These are phyloP conservation scores for Neopestalotiopsis sp. DNA, from an alignment of 2,329 filamentous ascomycete genomes.

Conservation along the genomic window DNA sequence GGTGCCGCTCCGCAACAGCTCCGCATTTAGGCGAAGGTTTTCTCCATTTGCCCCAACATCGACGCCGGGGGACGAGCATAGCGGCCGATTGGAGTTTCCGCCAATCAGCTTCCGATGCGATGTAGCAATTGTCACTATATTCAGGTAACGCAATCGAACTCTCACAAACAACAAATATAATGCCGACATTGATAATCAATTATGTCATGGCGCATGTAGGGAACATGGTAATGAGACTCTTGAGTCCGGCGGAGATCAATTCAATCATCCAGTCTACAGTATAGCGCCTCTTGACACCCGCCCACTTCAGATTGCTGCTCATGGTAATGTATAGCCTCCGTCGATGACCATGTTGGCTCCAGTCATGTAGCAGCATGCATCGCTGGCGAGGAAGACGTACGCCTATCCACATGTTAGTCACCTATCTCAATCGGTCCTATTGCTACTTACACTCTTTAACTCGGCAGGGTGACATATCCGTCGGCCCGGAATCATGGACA, in stretches of 20 bases:
- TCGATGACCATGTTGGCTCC: conserved; percentile 53
- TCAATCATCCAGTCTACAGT: too few relatives aligned
- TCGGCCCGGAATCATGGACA: background rate
- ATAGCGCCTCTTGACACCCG: too few relatives aligned
- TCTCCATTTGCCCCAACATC: background rate
- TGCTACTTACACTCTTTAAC: background rate
- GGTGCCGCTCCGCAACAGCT: background rate
- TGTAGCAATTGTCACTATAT: background rate
- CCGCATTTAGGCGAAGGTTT: background rate
- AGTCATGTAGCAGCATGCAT: conserved; percentile 82
- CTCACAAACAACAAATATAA: too few relatives aligned
- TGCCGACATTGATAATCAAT: too few relatives aligned
- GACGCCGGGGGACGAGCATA: background rate
- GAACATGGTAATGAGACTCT: too few relatives aligned
- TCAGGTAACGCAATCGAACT: background rate
- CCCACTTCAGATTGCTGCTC: too few relatives aligned
- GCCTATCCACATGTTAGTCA: conserved; percentile 39
- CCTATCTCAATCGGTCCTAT: background rate
- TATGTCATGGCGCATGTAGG: too few relatives aligned
- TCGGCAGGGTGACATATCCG: background rate
- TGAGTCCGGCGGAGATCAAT: too few relatives aligned
- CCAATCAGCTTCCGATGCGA: background rate
- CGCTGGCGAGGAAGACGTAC: conserved; percentile 82
- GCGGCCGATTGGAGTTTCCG: background rate
- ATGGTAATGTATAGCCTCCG: conserved; percentile 47